These are phyloP conservation scores for Cystobasidium sp. DNA, from an alignment of 1,284 basidiomycete genomes.

Conservation along the genomic window DNA sequence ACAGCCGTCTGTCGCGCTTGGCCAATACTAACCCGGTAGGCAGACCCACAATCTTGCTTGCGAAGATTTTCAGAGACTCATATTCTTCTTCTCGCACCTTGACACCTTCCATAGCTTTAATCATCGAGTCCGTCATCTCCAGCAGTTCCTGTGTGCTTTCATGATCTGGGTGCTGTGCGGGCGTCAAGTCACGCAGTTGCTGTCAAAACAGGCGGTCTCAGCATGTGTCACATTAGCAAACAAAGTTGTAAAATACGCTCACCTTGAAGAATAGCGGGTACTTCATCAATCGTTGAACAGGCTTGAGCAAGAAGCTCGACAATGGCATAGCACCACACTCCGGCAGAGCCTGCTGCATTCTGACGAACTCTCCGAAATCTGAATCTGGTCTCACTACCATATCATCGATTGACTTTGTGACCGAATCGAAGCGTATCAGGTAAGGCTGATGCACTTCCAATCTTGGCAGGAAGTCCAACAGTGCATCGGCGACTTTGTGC, in stretches of 20 bases:
- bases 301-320: constrained; percentile 71
- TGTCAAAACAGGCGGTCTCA: constrained; percentile 52
- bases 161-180: constrained; percentile 70
- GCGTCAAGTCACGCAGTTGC: constrained; percentile 71
- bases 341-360: constrained; percentile 67
- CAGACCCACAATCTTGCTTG: constrained; percentile 67
- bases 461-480: constrained; percentile 67
- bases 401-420: constrained; percentile 64
- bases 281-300: constrained; percentile 71
- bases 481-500: constrained; percentile 63
- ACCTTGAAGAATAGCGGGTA: constrained; percentile 78
- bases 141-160: constrained; percentile 69
- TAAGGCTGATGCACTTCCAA: constrained; percentile 85
- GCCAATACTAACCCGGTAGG: constrained; percentile 65
- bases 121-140: constrained; percentile 68
- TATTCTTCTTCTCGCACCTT: constrained; percentile 83
- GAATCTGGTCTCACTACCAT: constrained; percentile 64
- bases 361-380: constrained; percentile 82
- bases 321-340: constrained; percentile 68
- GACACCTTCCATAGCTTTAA: constrained; percentile 77
- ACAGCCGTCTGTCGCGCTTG: constrained; percentile 70
- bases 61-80: constrained; percentile 68
- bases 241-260: constrained; percentile 52
- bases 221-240: background rate
- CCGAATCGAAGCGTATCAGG: constrained; percentile 70